Evolutionary conservation across 1,139 yeast genomes (phyloP), one percentile per base, ranked within the genome.

Genomic region (Kurtzmaniella quercitrusa): DNA sequence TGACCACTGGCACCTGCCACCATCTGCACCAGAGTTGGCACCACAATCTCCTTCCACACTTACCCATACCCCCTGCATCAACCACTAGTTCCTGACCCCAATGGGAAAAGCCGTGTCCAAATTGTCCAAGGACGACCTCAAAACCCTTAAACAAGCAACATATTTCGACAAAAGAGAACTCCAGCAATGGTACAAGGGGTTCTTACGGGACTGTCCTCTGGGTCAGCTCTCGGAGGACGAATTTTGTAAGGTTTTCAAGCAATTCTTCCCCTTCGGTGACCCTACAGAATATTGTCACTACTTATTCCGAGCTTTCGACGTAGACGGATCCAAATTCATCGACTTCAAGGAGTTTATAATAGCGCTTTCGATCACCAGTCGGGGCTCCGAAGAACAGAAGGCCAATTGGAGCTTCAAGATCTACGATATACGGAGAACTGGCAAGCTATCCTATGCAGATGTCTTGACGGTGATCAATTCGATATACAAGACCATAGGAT

Each of bases 31-130:
- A 31, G 36, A 8, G 6, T 31, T 31, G 4, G 15, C 12, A 7
- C 14, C 34, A 14, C 17, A 4, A 16, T 15, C 23, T 23, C 27
- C 16, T 15, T 15, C 15, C 24, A 31, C n/a, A 15, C 17, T 14
- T 29, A 14, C 16, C 16, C 17, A 16, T 15, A 7, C 18, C 16
- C n/a, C 18, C 17, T 18, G 15, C 16, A 10, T 24, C 23, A 29
- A 27, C 6, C 18, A 15, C n/a, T n/a, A n/a, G n/a, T n/a, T n/a
- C n/a, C n/a, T n/a, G n/a, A n/a, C 37, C 18, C 29, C 15, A 8
- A 93, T 94, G 99, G 99, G 99, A 11, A 91, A 91, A 56, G 86
- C 96, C 23, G 94, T 95, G 15, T 89, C 97, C 18, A 94, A 91
- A 60, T 69, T 94, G 45, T 87, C 96, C 21, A 89, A 85, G 57